phyloP scores from a whole-genome alignment of 768 basidiomycete genomes.

The Serendipita indica region DNA sequence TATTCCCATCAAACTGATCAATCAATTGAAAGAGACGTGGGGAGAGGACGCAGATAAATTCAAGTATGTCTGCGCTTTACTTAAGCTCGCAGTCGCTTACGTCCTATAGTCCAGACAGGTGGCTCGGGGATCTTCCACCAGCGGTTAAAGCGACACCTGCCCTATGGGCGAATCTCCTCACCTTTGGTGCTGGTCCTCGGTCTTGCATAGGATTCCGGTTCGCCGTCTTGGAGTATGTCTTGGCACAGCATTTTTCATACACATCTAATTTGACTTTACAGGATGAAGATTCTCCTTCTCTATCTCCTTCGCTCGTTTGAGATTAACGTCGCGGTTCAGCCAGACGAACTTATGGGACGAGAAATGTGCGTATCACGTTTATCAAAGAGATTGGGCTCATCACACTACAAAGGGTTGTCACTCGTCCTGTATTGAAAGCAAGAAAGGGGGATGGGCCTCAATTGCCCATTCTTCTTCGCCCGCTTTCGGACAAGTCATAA shows the following conservation, averaged over 20 bases:
- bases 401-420: neutral
- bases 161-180: neutral
- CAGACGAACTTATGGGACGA: neutral
- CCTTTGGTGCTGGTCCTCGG: slow-evolving; percentile 11
- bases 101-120: neutral
- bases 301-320: slow-evolving; percentile 9
- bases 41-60: slow-evolving; percentile 52
- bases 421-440: neutral
- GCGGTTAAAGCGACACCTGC: slow-evolving; percentile 6
- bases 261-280: neutral
- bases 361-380: neutral
- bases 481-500: too few relatives aligned
- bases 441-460: neutral
- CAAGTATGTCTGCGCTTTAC: slow-evolving; percentile 23
- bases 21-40: slow-evolving; percentile 41
- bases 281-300: slow-evolving; percentile 12
- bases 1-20: slow-evolving; percentile 45
- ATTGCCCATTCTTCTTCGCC: too few relatives aligned
- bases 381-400: neutral
- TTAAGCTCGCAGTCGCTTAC: neutral
- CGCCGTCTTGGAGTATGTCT: neutral
- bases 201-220: slow-evolving; percentile 12
- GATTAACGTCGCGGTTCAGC: neutral
- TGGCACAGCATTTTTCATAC: neutral
- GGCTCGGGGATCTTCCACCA: neutral